phyloP scores from a whole-genome alignment of 1,139 yeast genomes.

The Sugiyamaella neomexicana region DNA sequence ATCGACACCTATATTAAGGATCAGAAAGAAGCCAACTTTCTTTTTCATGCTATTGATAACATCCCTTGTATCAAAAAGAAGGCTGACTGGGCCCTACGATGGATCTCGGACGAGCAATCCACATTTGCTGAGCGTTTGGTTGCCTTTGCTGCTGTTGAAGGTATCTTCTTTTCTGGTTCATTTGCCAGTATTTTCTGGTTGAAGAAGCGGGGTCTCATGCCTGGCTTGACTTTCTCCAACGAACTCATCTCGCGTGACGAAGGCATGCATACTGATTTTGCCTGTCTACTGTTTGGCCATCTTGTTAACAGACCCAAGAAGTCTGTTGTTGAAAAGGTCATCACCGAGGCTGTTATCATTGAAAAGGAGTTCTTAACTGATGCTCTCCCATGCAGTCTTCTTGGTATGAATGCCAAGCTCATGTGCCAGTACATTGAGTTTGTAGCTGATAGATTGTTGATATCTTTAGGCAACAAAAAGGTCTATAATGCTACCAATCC shows the following conservation, averaged over 20 bases:
- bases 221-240: conserved; percentile 95
- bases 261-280: conserved; percentile 98
- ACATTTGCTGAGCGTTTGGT: conserved; percentile 93
- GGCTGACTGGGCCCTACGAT: conserved; percentile 97
- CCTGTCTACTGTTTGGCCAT: conserved; percentile 91
- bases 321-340: conserved; percentile 75
- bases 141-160: conserved; percentile 99
- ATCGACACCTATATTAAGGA: conserved; percentile 95
- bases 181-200: conserved; percentile 98
- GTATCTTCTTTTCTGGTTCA: conserved; percentile 96
- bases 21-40: conserved; percentile 82
- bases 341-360: conserved; percentile 91
- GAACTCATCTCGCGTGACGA: conserved; percentile 97
- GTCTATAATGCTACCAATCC: conserved; percentile 87
- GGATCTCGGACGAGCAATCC: conserved; percentile 88
- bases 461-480: conserved; percentile 88
- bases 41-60: conserved; percentile 91
- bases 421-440: conserved; percentile 98
- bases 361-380: conserved; percentile 94
- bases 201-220: conserved; percentile 97
- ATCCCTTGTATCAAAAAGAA: conserved; percentile 93
- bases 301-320: conserved; percentile 83
- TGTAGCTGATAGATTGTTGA: conserved; percentile 90
- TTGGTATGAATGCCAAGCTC: conserved; percentile 89
- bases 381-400: conserved; percentile 84